phyloP scores from a whole-genome alignment of 495 filamentous ascomycete genomes.

The Aspergillus sclerotioniger region DNA sequence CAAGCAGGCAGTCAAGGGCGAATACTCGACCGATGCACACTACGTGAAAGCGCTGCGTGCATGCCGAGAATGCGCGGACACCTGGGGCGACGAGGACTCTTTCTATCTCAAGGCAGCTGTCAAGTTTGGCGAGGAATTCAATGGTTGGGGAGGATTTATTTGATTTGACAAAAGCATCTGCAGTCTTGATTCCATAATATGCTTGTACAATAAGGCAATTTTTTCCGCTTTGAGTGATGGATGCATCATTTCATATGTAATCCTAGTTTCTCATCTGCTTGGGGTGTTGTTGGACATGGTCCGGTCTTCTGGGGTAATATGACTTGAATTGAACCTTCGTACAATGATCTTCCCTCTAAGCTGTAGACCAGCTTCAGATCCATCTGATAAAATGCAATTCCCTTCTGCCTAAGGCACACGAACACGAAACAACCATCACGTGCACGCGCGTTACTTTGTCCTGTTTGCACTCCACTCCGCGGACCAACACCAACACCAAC shows the following conservation, averaged over 20 bases:
- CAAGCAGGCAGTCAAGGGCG: slow-evolving; percentile 61
- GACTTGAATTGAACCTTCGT: too few relatives aligned
- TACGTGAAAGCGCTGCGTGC: slow-evolving; percentile 79
- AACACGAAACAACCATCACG: neutral
- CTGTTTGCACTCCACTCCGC: neutral
- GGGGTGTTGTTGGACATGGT: too few relatives aligned
- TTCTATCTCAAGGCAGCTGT: slow-evolving; percentile 78
- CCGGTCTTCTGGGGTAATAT: too few relatives aligned
- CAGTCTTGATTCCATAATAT: neutral
- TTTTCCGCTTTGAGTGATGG: too few relatives aligned
- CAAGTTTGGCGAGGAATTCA: slow-evolving; percentile 74
- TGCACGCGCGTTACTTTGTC: neutral
- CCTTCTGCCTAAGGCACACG: slow-evolving; percentile 10
- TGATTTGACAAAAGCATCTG: slow-evolving; percentile 6
- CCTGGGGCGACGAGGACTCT: slow-evolving; percentile 80
- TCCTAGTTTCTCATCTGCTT: too few relatives aligned
- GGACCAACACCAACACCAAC: neutral
- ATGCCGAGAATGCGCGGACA: slow-evolving; percentile 68
- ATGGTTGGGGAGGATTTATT: slow-evolving; percentile 66
- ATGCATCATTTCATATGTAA: too few relatives aligned
- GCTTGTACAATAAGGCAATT: neutral
- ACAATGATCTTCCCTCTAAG: too few relatives aligned
- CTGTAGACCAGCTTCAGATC: too few relatives aligned
- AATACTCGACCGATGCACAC: slow-evolving; percentile 69
- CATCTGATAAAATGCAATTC: neutral